Evolutionary conservation across 139 green algal species (phyloP).

Genomic region (Coelastrella sp.): DNA sequence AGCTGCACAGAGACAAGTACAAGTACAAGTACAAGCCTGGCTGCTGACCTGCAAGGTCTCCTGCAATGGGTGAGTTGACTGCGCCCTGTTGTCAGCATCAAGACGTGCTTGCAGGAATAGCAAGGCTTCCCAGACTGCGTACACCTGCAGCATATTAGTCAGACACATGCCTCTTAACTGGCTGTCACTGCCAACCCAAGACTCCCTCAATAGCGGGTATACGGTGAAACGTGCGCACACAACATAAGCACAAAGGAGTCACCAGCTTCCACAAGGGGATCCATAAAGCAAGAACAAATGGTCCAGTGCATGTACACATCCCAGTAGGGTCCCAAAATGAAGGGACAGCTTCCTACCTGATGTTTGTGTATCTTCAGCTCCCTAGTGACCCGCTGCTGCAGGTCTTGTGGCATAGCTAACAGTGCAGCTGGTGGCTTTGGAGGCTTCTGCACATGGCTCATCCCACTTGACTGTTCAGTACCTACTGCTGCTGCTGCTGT

Average conservation of each 20-base stretch:
- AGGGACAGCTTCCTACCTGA: not conserved
- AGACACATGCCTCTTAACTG: too few species aligned
- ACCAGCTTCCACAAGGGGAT: too few species aligned
- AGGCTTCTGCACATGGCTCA: not conserved
- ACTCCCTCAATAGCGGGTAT: too few species aligned
- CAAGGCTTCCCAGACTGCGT: slow-evolving; percentile 71
- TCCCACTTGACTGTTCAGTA: not conserved
- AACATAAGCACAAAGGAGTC: too few species aligned
- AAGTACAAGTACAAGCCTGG: not conserved
- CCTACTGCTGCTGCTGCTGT: slow-evolving; percentile 17
- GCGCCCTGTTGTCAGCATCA: not conserved
- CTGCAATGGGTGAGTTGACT: not conserved
- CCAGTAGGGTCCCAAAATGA: too few species aligned
- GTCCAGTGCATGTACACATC: too few species aligned
- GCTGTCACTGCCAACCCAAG: too few species aligned
- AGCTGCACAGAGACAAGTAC: not conserved
- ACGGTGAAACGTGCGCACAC: too few species aligned
- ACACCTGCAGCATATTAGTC: slow-evolving; percentile 49
- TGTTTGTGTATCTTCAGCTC: slow-evolving; percentile 53
- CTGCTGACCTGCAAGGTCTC: not conserved
- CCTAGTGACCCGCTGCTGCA: slow-evolving; percentile 19
- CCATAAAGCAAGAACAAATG: too few species aligned
- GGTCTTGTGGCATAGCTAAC: slow-evolving; percentile 6
- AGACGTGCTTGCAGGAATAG: slow-evolving; percentile 50
- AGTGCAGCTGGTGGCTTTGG: not conserved